Conservation (phyloP, 257 asterid species). For the Parsonsia alboflavescens region DNA sequence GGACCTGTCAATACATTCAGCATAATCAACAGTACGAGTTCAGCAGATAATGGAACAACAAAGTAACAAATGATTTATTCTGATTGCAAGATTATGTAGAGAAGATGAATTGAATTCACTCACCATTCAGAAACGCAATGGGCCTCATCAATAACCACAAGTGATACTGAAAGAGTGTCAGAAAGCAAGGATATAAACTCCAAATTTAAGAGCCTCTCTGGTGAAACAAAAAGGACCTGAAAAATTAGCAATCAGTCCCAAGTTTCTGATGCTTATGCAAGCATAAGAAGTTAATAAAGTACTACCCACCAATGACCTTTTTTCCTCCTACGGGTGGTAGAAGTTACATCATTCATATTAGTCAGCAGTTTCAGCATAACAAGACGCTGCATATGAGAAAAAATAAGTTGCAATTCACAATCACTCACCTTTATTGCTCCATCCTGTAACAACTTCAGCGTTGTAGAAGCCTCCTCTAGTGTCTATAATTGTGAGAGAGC, state of each 20-base stretch:
- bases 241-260: conserved; percentile 17
- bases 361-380: neutral
- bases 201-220: conserved; percentile 80
- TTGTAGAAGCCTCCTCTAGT: conserved; percentile 66
- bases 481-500: conserved; percentile 42
- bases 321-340: neutral
- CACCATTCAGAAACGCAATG: conserved; percentile 99
- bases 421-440: conserved; percentile 64
- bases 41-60: neutral
- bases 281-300: neutral
- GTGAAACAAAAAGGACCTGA: conserved; percentile 98
- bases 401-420: neutral
- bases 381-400: neutral
- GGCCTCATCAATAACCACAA: conserved; percentile 94
- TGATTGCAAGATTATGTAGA: neutral
- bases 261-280: neutral
- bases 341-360: neutral
- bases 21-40: neutral
- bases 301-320: neutral
- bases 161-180: conserved; percentile 48
- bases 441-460: conserved; percentile 61
- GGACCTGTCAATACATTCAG: conserved; percentile 60
- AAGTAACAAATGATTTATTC: neutral
- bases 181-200: conserved; percentile 69
- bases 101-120: conserved; percentile 23